Base-by-base conservation (phyloP, 768 basidiomycete genomes). In the Suillus sp. region DNA sequence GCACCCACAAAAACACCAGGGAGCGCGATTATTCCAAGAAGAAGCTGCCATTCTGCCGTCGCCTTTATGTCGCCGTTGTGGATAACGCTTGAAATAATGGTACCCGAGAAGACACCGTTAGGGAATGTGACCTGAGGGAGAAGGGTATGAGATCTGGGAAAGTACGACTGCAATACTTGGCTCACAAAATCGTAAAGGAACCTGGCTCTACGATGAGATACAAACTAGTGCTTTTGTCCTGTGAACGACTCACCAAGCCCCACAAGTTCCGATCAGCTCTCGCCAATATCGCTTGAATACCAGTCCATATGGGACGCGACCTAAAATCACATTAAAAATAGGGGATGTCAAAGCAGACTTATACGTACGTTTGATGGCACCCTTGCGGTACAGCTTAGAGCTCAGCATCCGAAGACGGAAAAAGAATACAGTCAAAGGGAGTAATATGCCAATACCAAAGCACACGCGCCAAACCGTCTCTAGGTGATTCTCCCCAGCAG, bases 401-500 rank as follows among this genome's bases (percentile, higher is more conserved):
- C 84, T 89, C 67, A 91, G 71, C 90, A 92, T 92, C 59, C 85
- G 80, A 68, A 90, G 72, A 60, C 91, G 88, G 77, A 89, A 90
- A 72, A 84, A 79, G 71, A 93, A 85, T 30, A 93, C 90, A 3
- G 83, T 82, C 57, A 91, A 70, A 20, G 90, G 88, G 13, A 89
- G 75, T 34, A 85, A 56, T 30, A 88, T 83, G 30, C 89, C 88
- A 63, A 89, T 75, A 9, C 85, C 87, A 69, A 88, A 88, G 74
- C 82, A 85, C 34, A 86, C 85, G 54, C 87, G 83, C 89, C 88
- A 89, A 60, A 89, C 85, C 2, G 86, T 89, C 61, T 79, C 70
- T 34, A 89, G 79, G 70, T 90, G 83, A 60, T 84, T 74, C 63
- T 83, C 79, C 14, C 88, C 88, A 18, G 87, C 86, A 32, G 86